Percentiles rank a stretch among this genome's conserved stretches.
Conservation (phyloP, 345 rosid species). For the Brassica carinata region DNA sequence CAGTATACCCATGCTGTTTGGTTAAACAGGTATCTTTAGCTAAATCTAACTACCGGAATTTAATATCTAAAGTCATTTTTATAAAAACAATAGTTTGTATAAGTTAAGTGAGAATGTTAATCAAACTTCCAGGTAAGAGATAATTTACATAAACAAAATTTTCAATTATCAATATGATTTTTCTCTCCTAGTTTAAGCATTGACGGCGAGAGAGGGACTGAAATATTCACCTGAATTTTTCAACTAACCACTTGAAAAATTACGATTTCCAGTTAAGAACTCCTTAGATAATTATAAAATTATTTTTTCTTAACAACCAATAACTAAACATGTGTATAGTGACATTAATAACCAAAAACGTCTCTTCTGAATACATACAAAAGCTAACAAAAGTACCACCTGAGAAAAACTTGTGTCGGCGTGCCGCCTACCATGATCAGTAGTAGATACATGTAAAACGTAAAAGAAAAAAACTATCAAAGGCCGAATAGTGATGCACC, state of each 20-base stretch:
- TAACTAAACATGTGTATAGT: background rate
- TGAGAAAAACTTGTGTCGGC: background rate
- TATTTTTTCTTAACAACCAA: background rate
- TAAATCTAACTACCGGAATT: background rate
- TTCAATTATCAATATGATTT: background rate
- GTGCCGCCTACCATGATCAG: conserved; percentile 17
- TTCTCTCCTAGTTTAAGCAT: background rate
- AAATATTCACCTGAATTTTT: background rate
- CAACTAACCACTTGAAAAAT: background rate
- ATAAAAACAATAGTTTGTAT: background rate
- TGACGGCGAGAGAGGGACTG: background rate
- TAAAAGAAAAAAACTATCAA: background rate
- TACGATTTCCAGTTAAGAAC: background rate
- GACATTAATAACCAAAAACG: conserved; percentile 11
- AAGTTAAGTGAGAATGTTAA: background rate
- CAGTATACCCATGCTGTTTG: background rate
- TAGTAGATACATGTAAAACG: conserved; percentile 13
- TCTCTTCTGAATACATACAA: conserved; percentile 22
- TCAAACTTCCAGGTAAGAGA: background rate
- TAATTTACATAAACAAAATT: background rate
- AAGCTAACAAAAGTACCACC: conserved; percentile 20
- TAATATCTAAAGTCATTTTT: background rate
- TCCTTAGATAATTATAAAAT: background rate
- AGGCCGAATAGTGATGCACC: background rate
- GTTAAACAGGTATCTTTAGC: background rate